phyloP scores from a whole-genome alignment of 108 stramenopile species.

The Asterionellopsis glacialis region DNA sequence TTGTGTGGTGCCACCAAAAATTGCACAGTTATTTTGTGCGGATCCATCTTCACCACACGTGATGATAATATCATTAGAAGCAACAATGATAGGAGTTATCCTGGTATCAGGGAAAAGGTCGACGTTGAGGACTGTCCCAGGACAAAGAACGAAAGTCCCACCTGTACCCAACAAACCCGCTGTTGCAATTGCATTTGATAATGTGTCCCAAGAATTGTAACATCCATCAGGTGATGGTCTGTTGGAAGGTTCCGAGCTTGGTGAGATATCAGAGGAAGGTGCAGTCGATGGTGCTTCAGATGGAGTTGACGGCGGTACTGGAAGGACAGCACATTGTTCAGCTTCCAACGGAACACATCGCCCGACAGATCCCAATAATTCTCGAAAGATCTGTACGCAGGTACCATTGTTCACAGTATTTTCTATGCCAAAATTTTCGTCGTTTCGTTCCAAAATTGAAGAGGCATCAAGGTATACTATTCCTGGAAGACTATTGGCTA shows the following conservation, averaged over 20 bases:
- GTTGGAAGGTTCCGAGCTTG: neutral
- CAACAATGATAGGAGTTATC: conserved; percentile 4
- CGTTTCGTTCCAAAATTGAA: neutral
- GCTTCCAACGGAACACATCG: neutral
- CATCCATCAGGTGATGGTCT: neutral
- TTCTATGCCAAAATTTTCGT: neutral
- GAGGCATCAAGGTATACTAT: neutral
- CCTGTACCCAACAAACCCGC: neutral
- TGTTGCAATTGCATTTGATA: neutral
- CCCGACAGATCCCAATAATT: neutral
- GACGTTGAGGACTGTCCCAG: neutral
- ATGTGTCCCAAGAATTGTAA: neutral
- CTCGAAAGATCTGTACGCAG: neutral
- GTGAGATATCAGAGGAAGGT: no score
- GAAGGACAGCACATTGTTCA: neutral
- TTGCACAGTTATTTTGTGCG: neutral
- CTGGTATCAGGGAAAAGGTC: neutral
- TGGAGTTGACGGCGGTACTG: neutral
- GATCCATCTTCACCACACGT: neutral
- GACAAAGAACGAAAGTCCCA: conserved; percentile 3
- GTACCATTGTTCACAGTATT: neutral
- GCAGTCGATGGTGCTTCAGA: neutral
- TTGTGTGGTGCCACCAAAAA: neutral
- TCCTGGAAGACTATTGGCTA: neutral
- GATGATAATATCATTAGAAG: neutral